phyloP scores from a whole-genome alignment of 345 rosid genomes.

The Salix exigua region DNA sequence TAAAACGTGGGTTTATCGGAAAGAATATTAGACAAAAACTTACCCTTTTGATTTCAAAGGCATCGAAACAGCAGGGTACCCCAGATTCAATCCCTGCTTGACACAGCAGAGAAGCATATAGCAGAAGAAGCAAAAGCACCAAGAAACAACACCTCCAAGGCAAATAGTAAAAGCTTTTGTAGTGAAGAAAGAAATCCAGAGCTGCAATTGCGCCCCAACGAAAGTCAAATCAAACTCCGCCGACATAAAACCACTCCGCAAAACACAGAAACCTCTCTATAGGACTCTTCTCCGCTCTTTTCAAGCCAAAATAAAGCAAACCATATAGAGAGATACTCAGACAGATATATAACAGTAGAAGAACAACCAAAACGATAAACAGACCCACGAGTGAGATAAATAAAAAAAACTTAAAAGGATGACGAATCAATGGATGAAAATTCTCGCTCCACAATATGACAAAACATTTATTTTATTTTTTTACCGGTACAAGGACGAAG shows the following conservation, averaged over 20 bases:
- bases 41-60: conserved; percentile 72
- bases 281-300: neutral
- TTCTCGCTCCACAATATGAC: conserved; percentile 31
- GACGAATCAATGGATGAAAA: conserved; percentile 65
- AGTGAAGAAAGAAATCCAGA: conserved; percentile 36
- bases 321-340: neutral
- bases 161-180: conserved; percentile 3
- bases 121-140: neutral
- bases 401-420: conserved; percentile 25
- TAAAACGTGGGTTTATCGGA: neutral
- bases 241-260: conserved; percentile 74
- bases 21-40: neutral
- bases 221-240: conserved; percentile 66
- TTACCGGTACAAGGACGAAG: conserved; percentile 2
- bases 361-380: neutral
- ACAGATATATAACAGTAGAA: neutral
- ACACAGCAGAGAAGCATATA: conserved; percentile 42
- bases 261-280: conserved; percentile 6
- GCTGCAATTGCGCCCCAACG: conserved; percentile 65
- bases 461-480: neutral
- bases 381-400: neutral
- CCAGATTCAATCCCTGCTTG: conserved; percentile 49
- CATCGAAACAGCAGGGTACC: conserved; percentile 61
- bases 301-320: neutral
- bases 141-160: conserved; percentile 17